Evolutionary conservation across 768 basidiomycete species (phyloP).

Genomic region (Pholiota microspora): DNA sequence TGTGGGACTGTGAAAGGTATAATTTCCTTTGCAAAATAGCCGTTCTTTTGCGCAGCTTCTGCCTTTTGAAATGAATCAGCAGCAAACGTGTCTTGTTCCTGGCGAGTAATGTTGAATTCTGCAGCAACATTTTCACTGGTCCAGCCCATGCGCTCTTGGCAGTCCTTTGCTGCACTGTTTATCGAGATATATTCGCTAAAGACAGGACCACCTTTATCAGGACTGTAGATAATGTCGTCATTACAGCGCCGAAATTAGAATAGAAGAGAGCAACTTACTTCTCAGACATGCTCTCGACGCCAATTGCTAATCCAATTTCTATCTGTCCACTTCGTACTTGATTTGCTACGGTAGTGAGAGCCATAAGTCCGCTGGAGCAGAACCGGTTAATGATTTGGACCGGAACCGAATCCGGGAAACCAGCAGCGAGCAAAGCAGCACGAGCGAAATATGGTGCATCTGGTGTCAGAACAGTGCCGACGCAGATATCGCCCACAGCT

Average conservation of each 20-base stretch:
- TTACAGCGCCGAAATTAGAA: not conserved
- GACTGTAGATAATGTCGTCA: constrained; percentile 35
- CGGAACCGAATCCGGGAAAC: constrained; percentile 76
- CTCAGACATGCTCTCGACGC: constrained; percentile 85
- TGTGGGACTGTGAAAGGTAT: constrained; percentile 70
- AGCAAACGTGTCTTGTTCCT: constrained; percentile 75
- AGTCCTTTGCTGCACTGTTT: constrained; percentile 57
- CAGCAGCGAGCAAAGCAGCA: constrained; percentile 74
- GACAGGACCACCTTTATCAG: constrained; percentile 58
- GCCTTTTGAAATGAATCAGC: constrained; percentile 78
- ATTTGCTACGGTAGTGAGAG: constrained; percentile 73
- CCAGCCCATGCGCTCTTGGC: constrained; percentile 82
- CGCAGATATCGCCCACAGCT: constrained; percentile 73
- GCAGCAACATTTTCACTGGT: constrained; percentile 83
- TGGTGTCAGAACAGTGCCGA: constrained; percentile 72
- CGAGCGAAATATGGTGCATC: constrained; percentile 70
- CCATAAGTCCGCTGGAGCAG: constrained; percentile 87
- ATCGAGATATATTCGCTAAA: constrained; percentile 61
- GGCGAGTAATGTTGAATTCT: constrained; percentile 69
- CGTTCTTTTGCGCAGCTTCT: constrained; percentile 66
- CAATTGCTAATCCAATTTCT: constrained; percentile 75
- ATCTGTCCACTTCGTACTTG: constrained; percentile 78
- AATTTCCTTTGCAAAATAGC: constrained; percentile 68
- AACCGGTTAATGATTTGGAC: constrained; percentile 76
- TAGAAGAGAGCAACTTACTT: constrained; percentile 41